Base-by-base conservation (phyloP, 1,284 basidiomycete genomes). In the Ganoderma lingzhi region DNA sequence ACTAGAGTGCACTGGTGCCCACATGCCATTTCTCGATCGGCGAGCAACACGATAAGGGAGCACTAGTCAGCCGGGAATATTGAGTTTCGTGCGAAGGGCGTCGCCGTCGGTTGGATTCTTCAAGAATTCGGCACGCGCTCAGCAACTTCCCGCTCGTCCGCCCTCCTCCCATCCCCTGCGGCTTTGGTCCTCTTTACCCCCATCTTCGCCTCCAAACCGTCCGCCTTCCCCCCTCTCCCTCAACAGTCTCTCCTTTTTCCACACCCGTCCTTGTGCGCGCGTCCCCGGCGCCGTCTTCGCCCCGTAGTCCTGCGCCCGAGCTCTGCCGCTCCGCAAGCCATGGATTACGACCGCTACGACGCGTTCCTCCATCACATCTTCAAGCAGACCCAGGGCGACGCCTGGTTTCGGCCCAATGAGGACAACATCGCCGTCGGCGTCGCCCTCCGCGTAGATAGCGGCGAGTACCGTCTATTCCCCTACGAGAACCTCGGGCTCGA, bases 401-500 rank as follows among this genome's bases (percentile, higher is more conserved):
- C 86, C 62, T 88, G 86, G 86, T 88, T 88, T 73, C 81, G 86
- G 56, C 86, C 86, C 64, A 84, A 84, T 73, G 86, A 86, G 70
- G 83, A 84, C 74, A 77, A 80, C 75, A 79, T 83, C n/a, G 75
- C 87, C 2, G 87, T 88, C 1, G 90, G 90, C 71, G 90, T 92
- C 17, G 88, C 87, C 75, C 84, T 92, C 65, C 87, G 91, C 74
- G 87, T 88, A 6, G 85, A 88, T 73, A 84, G 88, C 67, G 74
- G 68, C 74, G 85, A 85, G 64, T 92, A 91, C 76, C 86, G 91
- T 61, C 87, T 92, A 30, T 93, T 93, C 75, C 91, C 91, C 0
- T 93, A 93, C 79, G 89, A 93, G 74, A 87, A 91, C 77, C 82
- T 86, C 48, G 84, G 85, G 9, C 86, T 93, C 73, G 84, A 90